These are phyloP conservation scores for Umbelopsis ramanniana DNA, from an alignment of 192 early-diverging fungal genomes.

Conservation along the genomic window DNA sequence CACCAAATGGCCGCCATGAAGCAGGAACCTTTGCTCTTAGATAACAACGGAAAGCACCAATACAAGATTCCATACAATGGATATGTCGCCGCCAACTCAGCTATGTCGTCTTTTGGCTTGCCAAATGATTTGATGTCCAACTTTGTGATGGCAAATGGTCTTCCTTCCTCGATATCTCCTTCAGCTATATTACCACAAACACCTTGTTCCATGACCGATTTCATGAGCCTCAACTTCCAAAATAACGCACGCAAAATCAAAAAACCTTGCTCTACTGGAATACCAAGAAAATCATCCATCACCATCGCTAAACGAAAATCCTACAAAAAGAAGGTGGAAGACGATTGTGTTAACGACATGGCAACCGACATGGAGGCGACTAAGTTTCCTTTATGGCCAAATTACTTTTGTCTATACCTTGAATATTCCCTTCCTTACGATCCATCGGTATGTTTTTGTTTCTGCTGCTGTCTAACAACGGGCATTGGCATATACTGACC, in stretches of 20 bases:
- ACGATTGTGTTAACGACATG: neutral
- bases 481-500: neutral
- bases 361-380: conserved; percentile 9
- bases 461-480: neutral
- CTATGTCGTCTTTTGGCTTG: neutral
- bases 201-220: conserved; percentile 1
- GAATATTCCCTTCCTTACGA: conserved; percentile 40
- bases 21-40: neutral
- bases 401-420: conserved; percentile 43
- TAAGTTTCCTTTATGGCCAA: conserved; percentile 41
- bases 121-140: conserved; percentile 11
- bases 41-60: conserved; percentile 1
- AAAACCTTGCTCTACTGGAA: neutral
- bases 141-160: conserved; percentile 15
- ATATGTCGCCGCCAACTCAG: neutral
- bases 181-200: neutral
- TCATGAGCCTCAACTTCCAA: conserved; percentile 8
- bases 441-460: conserved; percentile 21
- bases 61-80: conserved; percentile 17
- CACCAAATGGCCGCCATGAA: conserved; percentile 8
- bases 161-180: neutral
- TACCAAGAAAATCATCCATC: conserved; percentile 8
- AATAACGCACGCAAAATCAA: conserved; percentile 20
- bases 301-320: conserved; percentile 5
- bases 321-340: conserved; percentile 21